These are phyloP conservation scores for Arthrobotrys megalospora DNA, from an alignment of 2,329 filamentous ascomycete species.

Conservation along the genomic window DNA sequence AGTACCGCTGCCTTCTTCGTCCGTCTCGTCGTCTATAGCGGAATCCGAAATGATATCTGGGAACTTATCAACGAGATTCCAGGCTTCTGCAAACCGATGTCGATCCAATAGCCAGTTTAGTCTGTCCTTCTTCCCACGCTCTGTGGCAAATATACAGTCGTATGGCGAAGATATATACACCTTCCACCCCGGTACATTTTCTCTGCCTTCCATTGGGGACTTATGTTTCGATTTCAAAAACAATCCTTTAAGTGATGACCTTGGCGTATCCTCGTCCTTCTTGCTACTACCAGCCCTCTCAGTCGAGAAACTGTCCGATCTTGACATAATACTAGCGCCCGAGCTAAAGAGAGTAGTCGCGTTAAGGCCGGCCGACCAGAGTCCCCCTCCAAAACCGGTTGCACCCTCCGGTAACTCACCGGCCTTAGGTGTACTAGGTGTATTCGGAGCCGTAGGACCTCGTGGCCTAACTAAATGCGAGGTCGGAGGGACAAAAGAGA, in stretches of 20 bases:
- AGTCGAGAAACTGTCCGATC: conserved; percentile 56
- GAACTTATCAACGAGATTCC: conserved; percentile 89
- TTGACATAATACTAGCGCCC: conserved; percentile 77
- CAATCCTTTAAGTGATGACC: conserved; percentile 54
- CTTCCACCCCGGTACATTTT: conserved; percentile 75
- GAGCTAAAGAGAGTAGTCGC: conserved; percentile 90
- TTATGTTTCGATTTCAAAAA: conserved; percentile 64
- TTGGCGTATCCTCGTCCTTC: conserved; percentile 46
- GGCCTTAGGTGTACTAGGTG: conserved; percentile 70
- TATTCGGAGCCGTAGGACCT: conserved; percentile 74
- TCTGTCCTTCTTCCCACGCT: conserved; percentile 87
- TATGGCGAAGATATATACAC: conserved; percentile 97
- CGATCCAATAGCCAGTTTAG: conserved; percentile 87
- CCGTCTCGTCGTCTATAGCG: conserved; percentile 67
- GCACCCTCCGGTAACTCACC: conserved; percentile 77
- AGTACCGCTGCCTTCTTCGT: conserved; percentile 77
- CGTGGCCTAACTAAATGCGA: conserved; percentile 69
- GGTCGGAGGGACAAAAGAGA: conserved; percentile 84
- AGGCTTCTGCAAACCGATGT: conserved; percentile 85
- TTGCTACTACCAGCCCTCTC: conserved; percentile 41
- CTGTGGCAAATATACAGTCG: conserved; percentile 93
- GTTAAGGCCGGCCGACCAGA: conserved; percentile 93
- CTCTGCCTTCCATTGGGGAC: conserved; percentile 64
- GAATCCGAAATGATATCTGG: conserved; percentile 77
- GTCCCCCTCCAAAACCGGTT: conserved; percentile 75